phyloP scores from a whole-genome alignment of 169 alveolate species.

The Cytauxzoon felis region DNA sequence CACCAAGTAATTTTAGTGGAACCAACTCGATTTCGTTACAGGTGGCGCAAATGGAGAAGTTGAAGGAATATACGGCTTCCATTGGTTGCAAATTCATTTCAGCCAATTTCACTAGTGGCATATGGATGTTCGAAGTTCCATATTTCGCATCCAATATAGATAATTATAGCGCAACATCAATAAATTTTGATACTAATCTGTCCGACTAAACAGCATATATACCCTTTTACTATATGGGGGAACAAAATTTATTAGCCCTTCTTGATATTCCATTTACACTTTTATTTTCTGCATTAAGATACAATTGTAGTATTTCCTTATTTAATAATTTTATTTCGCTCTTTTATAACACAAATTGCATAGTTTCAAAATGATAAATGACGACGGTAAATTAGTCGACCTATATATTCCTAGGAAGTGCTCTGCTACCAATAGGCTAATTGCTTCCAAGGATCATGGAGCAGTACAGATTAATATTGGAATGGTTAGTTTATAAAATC shows the following conservation, averaged over 20 bases:
- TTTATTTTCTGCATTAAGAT: neutral
- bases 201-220: neutral
- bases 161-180: neutral
- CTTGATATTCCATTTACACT: neutral
- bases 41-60: conserved; percentile 38
- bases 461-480: conserved; percentile 90
- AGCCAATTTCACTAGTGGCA: conserved; percentile 48
- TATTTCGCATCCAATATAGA: conserved; percentile 23
- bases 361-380: conserved; percentile 78
- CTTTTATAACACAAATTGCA: conserved; percentile 11
- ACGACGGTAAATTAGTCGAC: conserved; percentile 89
- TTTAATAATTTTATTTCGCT: neutral
- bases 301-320: neutral
- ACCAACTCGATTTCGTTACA: conserved; percentile 15
- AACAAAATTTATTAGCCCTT: neutral
- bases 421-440: conserved; percentile 89
- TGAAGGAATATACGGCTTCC: conserved; percentile 50
- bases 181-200: neutral
- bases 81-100: conserved; percentile 49
- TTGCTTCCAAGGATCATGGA: conserved; percentile 90
- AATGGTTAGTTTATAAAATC: conserved; percentile 62
- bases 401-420: conserved; percentile 92
- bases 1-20: conserved; percentile 29
- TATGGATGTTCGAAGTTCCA: conserved; percentile 54
- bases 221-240: neutral